Percentiles rank a stretch among this genome's conserved stretches.
Conservation (phyloP, 2,329 filamentous ascomycete genomes). For the Claviceps sp. region DNA sequence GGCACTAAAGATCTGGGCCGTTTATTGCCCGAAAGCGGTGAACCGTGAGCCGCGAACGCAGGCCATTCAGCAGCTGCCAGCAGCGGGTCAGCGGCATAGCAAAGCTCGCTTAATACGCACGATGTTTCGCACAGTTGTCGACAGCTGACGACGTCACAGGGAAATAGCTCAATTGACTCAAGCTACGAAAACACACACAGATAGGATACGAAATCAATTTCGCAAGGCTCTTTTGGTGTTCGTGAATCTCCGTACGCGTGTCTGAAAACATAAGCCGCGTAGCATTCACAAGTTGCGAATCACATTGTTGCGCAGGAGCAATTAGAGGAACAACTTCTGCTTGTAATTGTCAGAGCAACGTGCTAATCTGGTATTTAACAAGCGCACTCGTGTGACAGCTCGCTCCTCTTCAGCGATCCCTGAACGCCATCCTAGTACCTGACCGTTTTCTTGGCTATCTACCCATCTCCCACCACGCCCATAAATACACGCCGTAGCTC, state of each 20-base stretch:
- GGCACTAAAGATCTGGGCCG: constrained; percentile 14
- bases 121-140: background rate
- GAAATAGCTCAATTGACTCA: no score
- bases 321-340: constrained; percentile 12
- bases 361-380: constrained; percentile 12
- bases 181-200: no score
- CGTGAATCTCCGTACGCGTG: no score
- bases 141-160: background rate
- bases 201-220: no score
- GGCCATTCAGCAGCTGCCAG: no score
- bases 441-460: constrained; percentile 19
- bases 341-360: constrained; percentile 14
- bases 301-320: background rate
- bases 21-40: constrained; percentile 16
- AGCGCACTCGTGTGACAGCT: constrained; percentile 15
- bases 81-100: no score
- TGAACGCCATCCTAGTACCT: constrained; percentile 17
- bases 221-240: no score
- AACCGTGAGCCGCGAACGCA: constrained; percentile 8
- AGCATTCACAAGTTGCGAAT: no score
- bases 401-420: constrained; percentile 14
- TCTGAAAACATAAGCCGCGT: background rate
- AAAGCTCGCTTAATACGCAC: background rate
- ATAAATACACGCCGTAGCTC: constrained; percentile 9
- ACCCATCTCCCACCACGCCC: constrained; percentile 19